Conservation (phyloP, 2,329 filamentous ascomycete genomes). For the Parafenestella ontariensis region DNA sequence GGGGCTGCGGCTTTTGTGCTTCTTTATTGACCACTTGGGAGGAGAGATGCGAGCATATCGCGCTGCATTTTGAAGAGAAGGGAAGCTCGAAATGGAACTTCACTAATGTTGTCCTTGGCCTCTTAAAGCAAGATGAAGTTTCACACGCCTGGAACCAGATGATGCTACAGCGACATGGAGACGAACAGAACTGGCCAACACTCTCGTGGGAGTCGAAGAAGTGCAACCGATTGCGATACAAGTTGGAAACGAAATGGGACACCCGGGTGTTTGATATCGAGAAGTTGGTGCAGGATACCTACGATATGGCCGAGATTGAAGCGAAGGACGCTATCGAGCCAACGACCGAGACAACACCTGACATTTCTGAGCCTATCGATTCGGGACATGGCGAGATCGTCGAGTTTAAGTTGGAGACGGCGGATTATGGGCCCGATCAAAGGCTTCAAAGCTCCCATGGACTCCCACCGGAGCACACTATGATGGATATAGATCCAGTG, state of each 20-base stretch:
- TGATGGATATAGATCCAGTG: slow-evolving; percentile 48
- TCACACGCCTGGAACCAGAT: slow-evolving; percentile 68
- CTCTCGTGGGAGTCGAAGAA: slow-evolving; percentile 69
- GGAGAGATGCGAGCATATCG: slow-evolving; percentile 72
- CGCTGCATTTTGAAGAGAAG: slow-evolving; percentile 71
- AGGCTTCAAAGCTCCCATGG: slow-evolving; percentile 41
- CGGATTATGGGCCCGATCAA: slow-evolving; percentile 38
- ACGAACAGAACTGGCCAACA: slow-evolving; percentile 56
- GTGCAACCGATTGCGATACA: slow-evolving; percentile 68
- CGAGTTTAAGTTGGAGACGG: slow-evolving; percentile 45
- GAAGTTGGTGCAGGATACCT: slow-evolving; percentile 65
- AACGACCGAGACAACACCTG: slow-evolving; percentile 30
- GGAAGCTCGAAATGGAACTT: slow-evolving; percentile 71
- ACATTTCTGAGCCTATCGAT: slow-evolving; percentile 33
- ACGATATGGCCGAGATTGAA: slow-evolving; percentile 58
- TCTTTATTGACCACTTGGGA: slow-evolving; percentile 68
- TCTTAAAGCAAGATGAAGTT: slow-evolving; percentile 70
- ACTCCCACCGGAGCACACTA: slow-evolving; percentile 35
- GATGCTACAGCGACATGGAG: slow-evolving; percentile 61
- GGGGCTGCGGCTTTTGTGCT: slow-evolving; percentile 73
- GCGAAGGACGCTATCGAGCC: slow-evolving; percentile 35
- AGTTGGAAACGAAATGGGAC: slow-evolving; percentile 69
- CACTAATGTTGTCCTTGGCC: slow-evolving; percentile 70
- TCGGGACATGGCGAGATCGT: slow-evolving; percentile 40
- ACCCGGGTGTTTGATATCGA: slow-evolving; percentile 61